phyloP scores from a whole-genome alignment of 192 early-diverging fungal genomes.

The Coemansia sp. region DNA sequence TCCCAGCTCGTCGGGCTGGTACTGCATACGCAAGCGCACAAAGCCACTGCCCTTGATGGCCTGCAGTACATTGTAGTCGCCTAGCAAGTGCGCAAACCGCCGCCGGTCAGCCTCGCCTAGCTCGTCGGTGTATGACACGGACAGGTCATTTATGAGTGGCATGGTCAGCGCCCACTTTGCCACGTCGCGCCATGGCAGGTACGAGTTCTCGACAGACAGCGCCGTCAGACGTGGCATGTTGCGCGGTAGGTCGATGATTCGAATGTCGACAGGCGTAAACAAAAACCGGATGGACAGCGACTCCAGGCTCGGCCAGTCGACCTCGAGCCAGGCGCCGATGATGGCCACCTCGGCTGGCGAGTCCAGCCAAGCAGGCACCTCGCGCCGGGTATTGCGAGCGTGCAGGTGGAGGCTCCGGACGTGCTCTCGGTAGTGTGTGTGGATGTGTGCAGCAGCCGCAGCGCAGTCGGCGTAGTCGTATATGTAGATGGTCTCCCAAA shows the following conservation, averaged over 20 bases:
- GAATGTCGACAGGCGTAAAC: constrained; percentile 53
- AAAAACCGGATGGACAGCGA: constrained; percentile 53
- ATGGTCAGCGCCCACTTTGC: constrained; percentile 53
- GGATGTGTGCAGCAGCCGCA: constrained; percentile 38
- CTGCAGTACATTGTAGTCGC: constrained; percentile 58
- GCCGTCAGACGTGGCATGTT: constrained; percentile 43
- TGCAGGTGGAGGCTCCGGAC: constrained; percentile 52
- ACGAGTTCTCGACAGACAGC: constrained; percentile 55
- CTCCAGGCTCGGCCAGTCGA: constrained; percentile 47
- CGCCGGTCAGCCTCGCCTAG: constrained; percentile 39
- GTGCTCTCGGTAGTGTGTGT: constrained; percentile 44
- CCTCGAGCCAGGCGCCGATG: constrained; percentile 56
- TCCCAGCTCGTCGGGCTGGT: constrained; percentile 58
- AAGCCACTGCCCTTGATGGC: constrained; percentile 40
- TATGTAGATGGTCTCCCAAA: constrained; percentile 50
- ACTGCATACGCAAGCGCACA: constrained; percentile 51
- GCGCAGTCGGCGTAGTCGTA: constrained; percentile 46
- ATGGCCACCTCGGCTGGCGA: constrained; percentile 56
- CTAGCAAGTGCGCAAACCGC: constrained; percentile 54
- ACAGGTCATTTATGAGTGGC: constrained; percentile 42
- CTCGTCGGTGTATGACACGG: constrained; percentile 49
- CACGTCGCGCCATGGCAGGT: constrained; percentile 57
- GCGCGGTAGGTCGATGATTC: constrained; percentile 46
- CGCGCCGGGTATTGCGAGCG: constrained; percentile 40
- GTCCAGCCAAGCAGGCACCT: constrained; percentile 55